phyloP scores from a whole-genome alignment of 371 early-diverging fungal species.

The Blakeslea trispora region DNA sequence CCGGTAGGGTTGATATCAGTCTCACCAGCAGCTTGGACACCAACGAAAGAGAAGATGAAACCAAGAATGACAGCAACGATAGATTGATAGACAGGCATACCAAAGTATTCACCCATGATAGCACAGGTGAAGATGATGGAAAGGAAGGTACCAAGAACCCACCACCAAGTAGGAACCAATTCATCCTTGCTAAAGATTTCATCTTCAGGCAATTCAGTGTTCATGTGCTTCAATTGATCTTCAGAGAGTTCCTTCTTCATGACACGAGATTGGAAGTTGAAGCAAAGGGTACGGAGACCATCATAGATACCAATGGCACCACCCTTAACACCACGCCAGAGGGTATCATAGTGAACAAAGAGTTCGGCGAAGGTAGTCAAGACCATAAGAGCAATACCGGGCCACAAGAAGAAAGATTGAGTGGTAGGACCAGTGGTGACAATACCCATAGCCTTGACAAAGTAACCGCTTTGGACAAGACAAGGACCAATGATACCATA shows the following conservation, averaged over 20 bases:
- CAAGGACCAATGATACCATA: slow-evolving; percentile 57
- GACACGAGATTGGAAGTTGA: slow-evolving; percentile 11
- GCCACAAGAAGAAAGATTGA: slow-evolving; percentile 67
- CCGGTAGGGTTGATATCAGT: slow-evolving; percentile 72
- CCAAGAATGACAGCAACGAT: slow-evolving; percentile 65
- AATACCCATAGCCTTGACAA: slow-evolving; percentile 43
- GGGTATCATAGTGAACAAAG: slow-evolving; percentile 52
- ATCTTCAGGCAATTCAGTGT: slow-evolving; percentile 19
- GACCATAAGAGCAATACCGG: slow-evolving; percentile 78
- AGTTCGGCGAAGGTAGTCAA: slow-evolving; percentile 68
- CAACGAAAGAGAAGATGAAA: slow-evolving; percentile 72
- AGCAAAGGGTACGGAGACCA: neutral
- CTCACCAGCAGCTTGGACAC: slow-evolving; percentile 67
- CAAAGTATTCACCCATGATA: slow-evolving; percentile 60
- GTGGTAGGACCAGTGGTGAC: slow-evolving; percentile 35
- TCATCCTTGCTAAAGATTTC: slow-evolving; percentile 41
- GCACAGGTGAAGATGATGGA: slow-evolving; percentile 64
- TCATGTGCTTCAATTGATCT: neutral
- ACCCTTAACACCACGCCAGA: slow-evolving; percentile 59
- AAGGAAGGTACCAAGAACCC: slow-evolving; percentile 56
- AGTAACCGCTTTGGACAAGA: slow-evolving; percentile 43
- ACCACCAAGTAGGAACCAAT: slow-evolving; percentile 65
- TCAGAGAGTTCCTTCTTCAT: slow-evolving; percentile 11
- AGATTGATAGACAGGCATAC: slow-evolving; percentile 56
- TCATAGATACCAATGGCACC: slow-evolving; percentile 27